Evolutionary conservation across 2,329 filamentous ascomycete species (phyloP), one percentile per base, ranked within the genome.

Genomic region (Periconia sp.): DNA sequence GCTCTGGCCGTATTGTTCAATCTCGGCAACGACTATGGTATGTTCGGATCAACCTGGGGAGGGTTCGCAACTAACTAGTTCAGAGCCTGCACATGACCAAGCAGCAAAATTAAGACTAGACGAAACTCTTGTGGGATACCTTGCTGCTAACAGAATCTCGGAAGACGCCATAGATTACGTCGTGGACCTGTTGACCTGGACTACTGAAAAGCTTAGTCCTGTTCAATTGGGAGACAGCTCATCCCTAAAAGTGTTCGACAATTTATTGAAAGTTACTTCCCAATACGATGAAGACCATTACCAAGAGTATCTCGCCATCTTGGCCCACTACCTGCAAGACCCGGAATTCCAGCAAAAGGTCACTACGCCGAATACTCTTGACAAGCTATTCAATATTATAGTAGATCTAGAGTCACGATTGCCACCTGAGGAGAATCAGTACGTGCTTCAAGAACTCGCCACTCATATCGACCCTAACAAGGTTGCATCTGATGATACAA

Each of bases 1-100:
- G 60, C 69, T 32, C 55, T 72, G 22, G 71, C 66, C 26, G 73
- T 75, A 2, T 52, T 76, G 10, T 70, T 72, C 55, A 77, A 77
- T 46, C 65, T 75, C 12, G 73, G 71, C 50, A 68, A 69, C 15
- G 71, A 72, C 35, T 73, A 61, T 44, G 64, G 68, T 72, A 58
- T 26, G 58, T 41, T 22, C 12, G 5, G 15, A 18, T 11, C 9
- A 18, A 10, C 18, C n/a, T 31, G 11, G 4, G 16, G 16, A 21
- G 18, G 12, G 9, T 25, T 11, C 24, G 9, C 38, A 45, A 33
- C 58, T 63, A 34, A 68, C 31, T 21, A 17, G 19, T 18, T 12
- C 26, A 70, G 68, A 70, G 43, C 61, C 61, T 45, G 66, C 62
- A 23, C 66, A 70, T 50, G 55, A 52, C 24, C 54, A 59, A 30